Percentiles rank a stretch among this genome's conserved stretches.
These are phyloP conservation scores for Fusarium nanum DNA, from an alignment of 2,329 filamentous ascomycete species.

Conservation along the genomic window DNA sequence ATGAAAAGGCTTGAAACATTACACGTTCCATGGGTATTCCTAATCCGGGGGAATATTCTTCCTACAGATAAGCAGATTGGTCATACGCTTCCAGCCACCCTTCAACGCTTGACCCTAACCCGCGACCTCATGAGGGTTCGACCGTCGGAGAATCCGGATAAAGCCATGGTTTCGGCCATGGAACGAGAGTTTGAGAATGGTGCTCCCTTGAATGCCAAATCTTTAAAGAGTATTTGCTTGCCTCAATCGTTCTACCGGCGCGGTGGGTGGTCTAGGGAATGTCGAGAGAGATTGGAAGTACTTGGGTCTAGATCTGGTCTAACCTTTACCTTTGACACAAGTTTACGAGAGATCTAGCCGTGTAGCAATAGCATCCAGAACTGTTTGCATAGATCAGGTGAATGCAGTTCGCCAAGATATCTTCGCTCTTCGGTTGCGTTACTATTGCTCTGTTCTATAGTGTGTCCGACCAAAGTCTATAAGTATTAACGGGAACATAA, in stretches of 20 bases:
- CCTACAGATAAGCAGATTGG: neutral
- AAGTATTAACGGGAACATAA: too few species aligned
- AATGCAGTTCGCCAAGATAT: too few species aligned
- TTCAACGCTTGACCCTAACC: neutral
- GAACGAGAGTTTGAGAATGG: neutral
- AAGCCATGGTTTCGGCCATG: neutral
- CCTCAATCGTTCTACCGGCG: neutral
- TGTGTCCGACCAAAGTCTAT: too few species aligned
- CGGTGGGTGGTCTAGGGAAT: neutral
- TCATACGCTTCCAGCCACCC: neutral
- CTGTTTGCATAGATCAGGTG: too few species aligned
- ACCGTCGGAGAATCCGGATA: neutral
- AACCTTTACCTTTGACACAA: neutral
- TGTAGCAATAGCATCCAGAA: too few species aligned
- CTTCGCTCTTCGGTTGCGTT: too few species aligned
- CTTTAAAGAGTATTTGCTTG: neutral
- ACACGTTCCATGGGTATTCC: neutral
- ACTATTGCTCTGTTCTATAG: too few species aligned
- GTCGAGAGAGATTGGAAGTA: neutral
- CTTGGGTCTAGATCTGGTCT: neutral
- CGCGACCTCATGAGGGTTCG: neutral
- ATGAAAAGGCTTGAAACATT: neutral
- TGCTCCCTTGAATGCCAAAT: neutral
- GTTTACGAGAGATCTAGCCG: neutral
- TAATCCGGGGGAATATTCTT: neutral